Evolutionary conservation across 1,139 yeast species (phyloP), one percentile per base, ranked within the genome.

Genomic region (Candida dubliniensis): DNA sequence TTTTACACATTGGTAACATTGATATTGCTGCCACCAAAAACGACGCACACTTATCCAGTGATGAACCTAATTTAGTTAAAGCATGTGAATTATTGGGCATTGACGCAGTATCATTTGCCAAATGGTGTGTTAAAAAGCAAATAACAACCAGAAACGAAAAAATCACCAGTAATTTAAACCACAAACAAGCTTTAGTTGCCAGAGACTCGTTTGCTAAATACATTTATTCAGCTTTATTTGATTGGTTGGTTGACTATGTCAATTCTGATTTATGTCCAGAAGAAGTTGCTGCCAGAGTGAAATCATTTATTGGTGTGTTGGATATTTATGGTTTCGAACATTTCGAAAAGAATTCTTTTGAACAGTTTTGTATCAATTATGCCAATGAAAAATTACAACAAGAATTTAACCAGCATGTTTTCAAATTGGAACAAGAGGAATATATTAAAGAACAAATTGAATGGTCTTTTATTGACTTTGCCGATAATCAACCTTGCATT

Each of bases 321-420:
- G 99, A 93, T 82, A 93, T 93, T 57, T 91, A 91, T 63, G 99
- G 99, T 34, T 93, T 93, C 63, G 99, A 93, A 66, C 97, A 91
- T 69, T 93, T 93, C 63, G 91, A 89, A 58, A 83, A 79, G 58
- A 93, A 93, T 66, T 90, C 97, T 7, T 93, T 93, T 58, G 99
- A 93, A 68, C 99, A 93, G 64, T 91, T 93, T 67, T 93, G 99
- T 70, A 93, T 93, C 68, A 93, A 93, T 63, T 93, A 93, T 64
- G 98, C 99, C 41, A 93, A 93, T 66, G 99, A 93, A 70, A 93
- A 93, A 67, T 76, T 93, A 56, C 99, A 93, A 67, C 99, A 93
- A 67, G 98, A 91, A 63, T 93, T 93, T 66, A 93, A 91, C 60
- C 98, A 91, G 66, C 98, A 93, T 61, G 98, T 93, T 40, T 93